Conservation (phyloP, 768 basidiomycete species). For the Rhodosporidiobolus odoratus region DNA sequence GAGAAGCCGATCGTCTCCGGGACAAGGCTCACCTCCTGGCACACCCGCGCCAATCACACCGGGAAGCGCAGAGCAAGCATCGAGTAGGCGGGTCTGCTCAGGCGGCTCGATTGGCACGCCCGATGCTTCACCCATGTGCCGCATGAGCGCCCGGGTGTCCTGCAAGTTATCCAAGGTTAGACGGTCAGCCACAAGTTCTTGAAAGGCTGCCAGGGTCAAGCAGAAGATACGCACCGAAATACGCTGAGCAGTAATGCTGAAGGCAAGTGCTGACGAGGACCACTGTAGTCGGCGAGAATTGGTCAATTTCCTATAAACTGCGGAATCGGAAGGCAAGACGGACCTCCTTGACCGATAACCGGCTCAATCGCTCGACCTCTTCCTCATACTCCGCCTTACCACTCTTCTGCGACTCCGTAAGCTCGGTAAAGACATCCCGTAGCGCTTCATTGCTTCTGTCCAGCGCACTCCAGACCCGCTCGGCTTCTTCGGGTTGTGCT, state of each 20-base stretch:
- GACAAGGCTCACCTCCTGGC: constrained; percentile 71
- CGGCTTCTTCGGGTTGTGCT: constrained; percentile 55
- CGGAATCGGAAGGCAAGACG: neutral
- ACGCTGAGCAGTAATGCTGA: neutral
- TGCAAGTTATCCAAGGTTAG: constrained; percentile 44
- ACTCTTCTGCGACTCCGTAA: constrained; percentile 13
- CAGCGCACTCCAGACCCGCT: constrained; percentile 40
- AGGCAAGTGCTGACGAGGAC: neutral
- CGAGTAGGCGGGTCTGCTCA: constrained; percentile 75
- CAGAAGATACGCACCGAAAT: constrained; percentile 7
- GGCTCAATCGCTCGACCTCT: neutral
- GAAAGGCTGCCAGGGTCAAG: neutral
- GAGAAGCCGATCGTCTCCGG: neutral
- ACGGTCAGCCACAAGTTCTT: neutral
- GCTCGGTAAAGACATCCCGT: constrained; percentile 11
- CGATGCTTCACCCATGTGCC: constrained; percentile 69
- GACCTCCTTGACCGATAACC: constrained; percentile 2
- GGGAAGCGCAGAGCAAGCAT: constrained; percentile 66
- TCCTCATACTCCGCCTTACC: constrained; percentile 3
- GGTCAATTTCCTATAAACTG: neutral
- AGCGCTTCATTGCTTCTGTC: constrained; percentile 36
- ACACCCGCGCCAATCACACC: constrained; percentile 93
- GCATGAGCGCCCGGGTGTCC: constrained; percentile 74
- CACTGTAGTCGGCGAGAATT: neutral
- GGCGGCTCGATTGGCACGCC: constrained; percentile 84